phyloP scores from a whole-genome alignment of 2,329 filamentous ascomycete genomes.

The Verticillium tricorpus region DNA sequence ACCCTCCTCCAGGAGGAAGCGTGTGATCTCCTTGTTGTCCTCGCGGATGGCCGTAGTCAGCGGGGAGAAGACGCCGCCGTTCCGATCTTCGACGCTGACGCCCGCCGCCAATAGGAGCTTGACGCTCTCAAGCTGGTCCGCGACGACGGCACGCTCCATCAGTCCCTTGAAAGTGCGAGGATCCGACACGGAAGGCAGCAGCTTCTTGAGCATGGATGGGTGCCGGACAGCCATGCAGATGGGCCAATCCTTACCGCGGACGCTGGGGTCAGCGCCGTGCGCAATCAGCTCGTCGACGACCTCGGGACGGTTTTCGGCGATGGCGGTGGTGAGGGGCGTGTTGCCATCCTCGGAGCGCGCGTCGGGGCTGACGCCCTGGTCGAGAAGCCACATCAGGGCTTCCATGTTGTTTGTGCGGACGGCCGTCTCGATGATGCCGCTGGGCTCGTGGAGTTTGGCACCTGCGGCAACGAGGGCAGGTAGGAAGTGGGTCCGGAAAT shows the following conservation, averaged over 20 bases:
- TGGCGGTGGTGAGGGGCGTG: constrained; percentile 63
- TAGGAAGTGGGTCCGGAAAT: constrained; percentile 57
- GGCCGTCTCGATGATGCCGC: constrained; percentile 62
- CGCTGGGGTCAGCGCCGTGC: constrained; percentile 56
- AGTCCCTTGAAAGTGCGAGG: constrained; percentile 61
- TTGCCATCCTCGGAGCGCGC: constrained; percentile 52
- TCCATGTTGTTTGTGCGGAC: constrained; percentile 58
- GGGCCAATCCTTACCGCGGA: constrained; percentile 66
- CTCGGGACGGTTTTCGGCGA: constrained; percentile 53
- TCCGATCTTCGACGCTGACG: constrained; percentile 66
- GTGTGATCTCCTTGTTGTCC: constrained; percentile 54
- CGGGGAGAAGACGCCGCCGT: constrained; percentile 67
- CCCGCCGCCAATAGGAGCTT: constrained; percentile 61
- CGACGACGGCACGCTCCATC: constrained; percentile 63
- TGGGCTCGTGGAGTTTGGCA: constrained; percentile 53
- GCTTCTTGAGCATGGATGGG: constrained; percentile 53
- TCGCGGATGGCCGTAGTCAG: constrained; percentile 65
- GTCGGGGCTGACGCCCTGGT: constrained; percentile 56
- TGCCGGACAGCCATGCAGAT: constrained; percentile 63
- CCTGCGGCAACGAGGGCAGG: constrained; percentile 56
- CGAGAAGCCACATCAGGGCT: constrained; percentile 55
- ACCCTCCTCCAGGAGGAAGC: constrained; percentile 56
- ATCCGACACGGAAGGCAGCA: constrained; percentile 53
- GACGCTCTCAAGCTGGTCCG: constrained; percentile 62
- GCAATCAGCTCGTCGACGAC: constrained; percentile 55